Percentiles rank a stretch among this genome's conserved stretches.
Evolutionary conservation across 164 flowering plant genomes (phyloP).

Genomic region (Magnolia officinalis): DNA sequence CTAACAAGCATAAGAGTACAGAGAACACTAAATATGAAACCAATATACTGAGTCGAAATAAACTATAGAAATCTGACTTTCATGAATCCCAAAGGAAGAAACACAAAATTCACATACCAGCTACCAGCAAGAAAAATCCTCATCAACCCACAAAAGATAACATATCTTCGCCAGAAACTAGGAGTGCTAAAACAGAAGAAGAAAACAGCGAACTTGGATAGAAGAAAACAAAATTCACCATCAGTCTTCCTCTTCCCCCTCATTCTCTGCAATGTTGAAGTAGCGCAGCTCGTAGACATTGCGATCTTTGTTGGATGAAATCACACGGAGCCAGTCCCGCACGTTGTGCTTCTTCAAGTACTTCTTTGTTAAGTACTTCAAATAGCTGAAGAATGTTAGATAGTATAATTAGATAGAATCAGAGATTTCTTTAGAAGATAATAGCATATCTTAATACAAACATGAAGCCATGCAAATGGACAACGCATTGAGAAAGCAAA

Average conservation of each 20-base stretch:
- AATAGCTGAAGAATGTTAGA: slow-evolving; percentile 35
- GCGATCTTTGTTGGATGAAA: slow-evolving; percentile 71
- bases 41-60: no score
- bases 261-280: slow-evolving; percentile 82
- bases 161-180: not conserved
- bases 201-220: not conserved
- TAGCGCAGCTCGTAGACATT: slow-evolving; percentile 66
- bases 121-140: not conserved
- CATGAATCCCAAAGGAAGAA: not conserved
- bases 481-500: not conserved
- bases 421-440: no score
- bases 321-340: slow-evolving; percentile 73
- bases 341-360: slow-evolving; percentile 80
- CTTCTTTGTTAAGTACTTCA: slow-evolving; percentile 71
- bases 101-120: not conserved
- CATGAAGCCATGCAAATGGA: not conserved
- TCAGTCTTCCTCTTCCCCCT: slow-evolving; percentile 55
- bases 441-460: no score
- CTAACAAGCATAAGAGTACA: no score
- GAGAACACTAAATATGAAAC: no score
- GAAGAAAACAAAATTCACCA: not conserved
- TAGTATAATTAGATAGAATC: no score
- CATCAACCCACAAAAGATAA: not conserved
- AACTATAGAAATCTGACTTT: no score
- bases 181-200: not conserved